These are phyloP conservation scores for Mortierella hygrophila DNA, from an alignment of 192 early-diverging fungal genomes.

Conservation along the genomic window DNA sequence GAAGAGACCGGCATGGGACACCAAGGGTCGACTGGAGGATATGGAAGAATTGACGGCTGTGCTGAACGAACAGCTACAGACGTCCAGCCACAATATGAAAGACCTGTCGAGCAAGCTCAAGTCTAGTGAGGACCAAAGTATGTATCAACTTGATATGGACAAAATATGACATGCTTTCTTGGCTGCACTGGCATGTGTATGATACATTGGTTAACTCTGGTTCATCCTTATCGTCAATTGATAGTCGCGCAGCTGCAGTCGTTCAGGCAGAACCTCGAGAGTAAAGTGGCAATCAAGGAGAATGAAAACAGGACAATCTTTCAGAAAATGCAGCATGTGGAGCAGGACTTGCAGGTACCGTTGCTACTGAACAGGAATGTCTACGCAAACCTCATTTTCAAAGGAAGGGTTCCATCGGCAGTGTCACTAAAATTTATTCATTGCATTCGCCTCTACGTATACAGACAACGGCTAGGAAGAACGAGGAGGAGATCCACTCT, in stretches of 20 bases:
- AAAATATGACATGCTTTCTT: not conserved
- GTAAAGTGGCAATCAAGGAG: slow-evolving; percentile 72
- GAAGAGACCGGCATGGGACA: slow-evolving; percentile 80
- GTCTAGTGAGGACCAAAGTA: slow-evolving; percentile 61
- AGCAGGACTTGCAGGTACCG: slow-evolving; percentile 47
- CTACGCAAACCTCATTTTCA: not conserved
- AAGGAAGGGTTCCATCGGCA: not conserved
- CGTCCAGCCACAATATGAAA: slow-evolving; percentile 61
- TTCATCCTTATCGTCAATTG: not conserved
- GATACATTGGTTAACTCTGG: not conserved
- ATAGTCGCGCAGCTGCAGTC: slow-evolving; percentile 48
- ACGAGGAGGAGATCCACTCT: slow-evolving; percentile 51
- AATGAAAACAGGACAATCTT: slow-evolving; percentile 66
- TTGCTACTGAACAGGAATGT: not conserved
- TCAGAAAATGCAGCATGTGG: slow-evolving; percentile 56
- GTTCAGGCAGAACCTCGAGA: slow-evolving; percentile 65
- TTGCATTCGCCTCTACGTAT: not conserved
- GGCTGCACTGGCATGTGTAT: not conserved
- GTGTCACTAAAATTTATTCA: not conserved
- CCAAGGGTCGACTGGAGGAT: slow-evolving; percentile 86
- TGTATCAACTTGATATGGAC: not conserved
- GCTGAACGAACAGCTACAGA: slow-evolving; percentile 66
- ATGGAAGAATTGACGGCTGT: slow-evolving; percentile 67
- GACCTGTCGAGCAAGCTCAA: slow-evolving; percentile 66
- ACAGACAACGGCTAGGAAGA: slow-evolving; percentile 53